These are phyloP conservation scores for Flaveria sonorensis DNA, from an alignment of 129 eudicot species.

Conservation along the genomic window DNA sequence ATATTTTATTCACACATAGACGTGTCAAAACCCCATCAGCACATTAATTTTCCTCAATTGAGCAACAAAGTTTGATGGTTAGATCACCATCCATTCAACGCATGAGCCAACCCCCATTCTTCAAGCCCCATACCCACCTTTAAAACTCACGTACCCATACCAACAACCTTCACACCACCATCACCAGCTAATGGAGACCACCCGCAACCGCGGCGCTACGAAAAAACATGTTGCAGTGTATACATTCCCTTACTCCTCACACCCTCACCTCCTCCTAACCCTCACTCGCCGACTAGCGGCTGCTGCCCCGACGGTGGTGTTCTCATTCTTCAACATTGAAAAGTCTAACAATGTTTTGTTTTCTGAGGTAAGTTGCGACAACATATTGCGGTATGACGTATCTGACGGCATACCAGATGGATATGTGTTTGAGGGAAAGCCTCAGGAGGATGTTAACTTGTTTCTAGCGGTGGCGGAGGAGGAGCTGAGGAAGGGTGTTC, in stretches of 20 bases:
- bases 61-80: background rate
- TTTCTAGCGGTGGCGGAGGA: conserved; percentile 55
- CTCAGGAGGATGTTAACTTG: conserved; percentile 50
- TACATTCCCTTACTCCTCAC: conserved; percentile 64
- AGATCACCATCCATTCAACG: background rate
- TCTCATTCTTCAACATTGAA: conserved; percentile 51
- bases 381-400: conserved; percentile 43
- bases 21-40: background rate
- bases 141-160: background rate
- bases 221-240: conserved; percentile 52
- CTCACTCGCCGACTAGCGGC: conserved; percentile 49
- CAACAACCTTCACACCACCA: background rate
- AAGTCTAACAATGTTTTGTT: conserved; percentile 35
- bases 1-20: background rate
- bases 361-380: conserved; percentile 13
- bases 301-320: conserved; percentile 40
- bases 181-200: background rate
- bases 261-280: conserved; percentile 50
- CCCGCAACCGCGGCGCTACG: background rate
- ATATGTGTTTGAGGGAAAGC: conserved; percentile 44
- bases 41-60: background rate
- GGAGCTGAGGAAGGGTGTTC: conserved; percentile 46
- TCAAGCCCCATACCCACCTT: background rate
- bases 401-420: conserved; percentile 58
- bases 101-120: conserved; percentile 10